These are phyloP conservation scores for Rhizopus arrhizus DNA, from an alignment of 371 early-diverging fungal genomes.

Conservation along the genomic window DNA sequence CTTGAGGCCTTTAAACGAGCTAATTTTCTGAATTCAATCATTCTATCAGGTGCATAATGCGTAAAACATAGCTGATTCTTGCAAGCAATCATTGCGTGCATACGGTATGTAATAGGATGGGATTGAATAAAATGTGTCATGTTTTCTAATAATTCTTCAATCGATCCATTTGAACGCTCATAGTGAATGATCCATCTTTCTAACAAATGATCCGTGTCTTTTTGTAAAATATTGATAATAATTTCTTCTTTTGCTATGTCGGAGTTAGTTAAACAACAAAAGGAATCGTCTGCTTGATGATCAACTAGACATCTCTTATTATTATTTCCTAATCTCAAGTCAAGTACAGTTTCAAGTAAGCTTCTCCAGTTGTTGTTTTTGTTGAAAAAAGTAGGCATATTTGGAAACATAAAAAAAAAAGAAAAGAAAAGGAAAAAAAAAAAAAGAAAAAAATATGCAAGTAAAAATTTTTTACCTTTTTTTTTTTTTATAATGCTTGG, in stretches of 20 bases:
- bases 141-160: background rate
- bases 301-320: background rate
- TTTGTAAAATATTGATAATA: constrained; percentile 27
- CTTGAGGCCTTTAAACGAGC: constrained; percentile 47
- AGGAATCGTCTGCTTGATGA: constrained; percentile 1
- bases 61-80: constrained; percentile 40
- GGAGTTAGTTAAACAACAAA: constrained; percentile 9
- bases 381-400: background rate
- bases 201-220: constrained; percentile 8
- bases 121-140: constrained; percentile 4
- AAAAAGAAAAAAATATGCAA: background rate
- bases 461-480: constrained; percentile 9
- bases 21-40: constrained; percentile 45
- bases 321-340: background rate
- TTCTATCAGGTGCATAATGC: constrained; percentile 12
- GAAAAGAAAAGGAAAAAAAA: constrained; percentile 9
- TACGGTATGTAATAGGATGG: background rate
- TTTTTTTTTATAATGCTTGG: constrained; percentile 2
- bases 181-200: constrained; percentile 25
- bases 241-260: constrained; percentile 4
- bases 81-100: constrained; percentile 1
- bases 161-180: background rate
- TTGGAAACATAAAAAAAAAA: background rate
- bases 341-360: background rate
- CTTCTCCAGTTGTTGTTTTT: background rate